Base-by-base conservation (phyloP, 1,139 yeast genomes). In the Pichia sp. region DNA sequence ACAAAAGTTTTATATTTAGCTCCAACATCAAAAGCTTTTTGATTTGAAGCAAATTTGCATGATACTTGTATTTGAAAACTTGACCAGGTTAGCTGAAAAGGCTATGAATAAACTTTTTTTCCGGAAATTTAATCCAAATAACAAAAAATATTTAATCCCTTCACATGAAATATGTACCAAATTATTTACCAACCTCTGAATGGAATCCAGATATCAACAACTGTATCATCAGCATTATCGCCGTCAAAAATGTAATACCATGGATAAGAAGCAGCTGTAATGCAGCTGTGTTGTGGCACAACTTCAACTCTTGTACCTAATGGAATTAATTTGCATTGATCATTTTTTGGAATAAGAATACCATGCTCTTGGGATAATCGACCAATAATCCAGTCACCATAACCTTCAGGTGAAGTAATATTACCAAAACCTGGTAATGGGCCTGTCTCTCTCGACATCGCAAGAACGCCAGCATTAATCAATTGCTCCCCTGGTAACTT, bases 231-330 rank as follows among this genome's bases (percentile, higher is more conserved):
- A 28, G 72, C 75, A 9, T 50, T 49, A 31, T 47, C 53, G 32
- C 73, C 75, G 9, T 71, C 75, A 28, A 79, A 71, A n/a, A 56
- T 35, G 61, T 67, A 83, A 64, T 72, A 83, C 70, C 77, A 79
- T 3, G 80, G 79, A 61, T 73, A 81, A 25, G 79, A 70, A 5
- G 83, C 81, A 42, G 86, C 85, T 1, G 86, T 76, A 50, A 86
- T 85, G 63, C 95, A 86, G 10, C 81, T 71, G 61, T 86, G 94
- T 60, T 86, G 92, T 1, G 92, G 90, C 32, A 78, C 59, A 39
- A 86, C 69, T 41, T 69, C 67, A 7, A 85, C 70, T 46, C 74
- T 73, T 1, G 81, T 73, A 2, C 89, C 85, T 42, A 73, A 56
- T 35, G 79, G 76, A 54, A 81, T 69, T 56, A 77, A 64, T 26